A percentile compares a stretch with the other conserved stretches of the same genome.
Evolutionary conservation across 2,329 filamentous ascomycete genomes (phyloP).

Genomic region (Colletotrichum costaricense): DNA sequence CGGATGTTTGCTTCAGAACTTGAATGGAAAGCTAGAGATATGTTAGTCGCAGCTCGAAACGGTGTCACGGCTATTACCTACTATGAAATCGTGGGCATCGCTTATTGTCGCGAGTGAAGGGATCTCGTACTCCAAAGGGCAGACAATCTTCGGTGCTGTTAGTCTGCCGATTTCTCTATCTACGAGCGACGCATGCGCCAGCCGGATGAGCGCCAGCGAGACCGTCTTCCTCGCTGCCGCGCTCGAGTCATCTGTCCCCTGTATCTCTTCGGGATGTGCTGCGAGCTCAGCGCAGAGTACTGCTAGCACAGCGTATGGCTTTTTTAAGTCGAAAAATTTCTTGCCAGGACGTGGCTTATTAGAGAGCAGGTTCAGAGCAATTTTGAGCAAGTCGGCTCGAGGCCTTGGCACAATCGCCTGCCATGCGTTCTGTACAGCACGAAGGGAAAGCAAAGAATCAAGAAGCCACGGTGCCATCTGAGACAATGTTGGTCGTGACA

Average conservation of each 20-base stretch:
- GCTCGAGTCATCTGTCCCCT: conserved; percentile 41
- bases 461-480: conserved; percentile 61
- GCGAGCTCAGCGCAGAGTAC: conserved; percentile 56
- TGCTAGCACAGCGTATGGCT: conserved; percentile 52
- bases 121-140: conserved; percentile 52
- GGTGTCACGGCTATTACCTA: conserved; percentile 40
- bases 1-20: conserved; percentile 42
- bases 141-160: conserved; percentile 55
- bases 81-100: conserved; percentile 55
- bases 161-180: conserved; percentile 50
- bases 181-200: conserved; percentile 49
- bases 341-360: conserved; percentile 3
- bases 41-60: neutral
- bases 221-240: conserved; percentile 47
- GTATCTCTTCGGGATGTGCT: conserved; percentile 45
- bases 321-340: conserved; percentile 42
- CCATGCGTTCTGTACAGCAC: conserved; percentile 53
- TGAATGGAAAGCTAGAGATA: conserved; percentile 42
- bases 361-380: conserved; percentile 19
- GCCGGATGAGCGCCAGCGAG: conserved; percentile 50
- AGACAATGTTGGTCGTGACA: conserved; percentile 47
- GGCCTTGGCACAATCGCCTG: conserved; percentile 38
- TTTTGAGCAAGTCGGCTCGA: conserved; percentile 15
- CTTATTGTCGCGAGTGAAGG: conserved; percentile 38
- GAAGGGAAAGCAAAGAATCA: conserved; percentile 58